A percentile compares a stretch with the other conserved stretches of the same genome.
phyloP scores from a whole-genome alignment of 2,329 filamentous ascomycete genomes.

The Anisogramma anomala region DNA sequence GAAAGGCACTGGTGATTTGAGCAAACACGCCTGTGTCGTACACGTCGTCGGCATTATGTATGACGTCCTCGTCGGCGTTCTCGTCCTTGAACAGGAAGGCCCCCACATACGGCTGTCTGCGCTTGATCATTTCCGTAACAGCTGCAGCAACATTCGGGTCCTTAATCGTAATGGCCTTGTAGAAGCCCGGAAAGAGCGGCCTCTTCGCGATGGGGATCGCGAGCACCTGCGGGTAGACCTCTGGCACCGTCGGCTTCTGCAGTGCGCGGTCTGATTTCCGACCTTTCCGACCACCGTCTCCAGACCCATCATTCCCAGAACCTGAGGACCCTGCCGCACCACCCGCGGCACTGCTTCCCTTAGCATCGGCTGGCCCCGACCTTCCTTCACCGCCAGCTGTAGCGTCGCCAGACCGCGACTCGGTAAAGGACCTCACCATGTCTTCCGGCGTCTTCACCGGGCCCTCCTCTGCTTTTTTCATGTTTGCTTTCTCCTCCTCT shows the following conservation, averaged over 20 bases:
- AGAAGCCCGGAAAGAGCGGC: conserved; percentile 92
- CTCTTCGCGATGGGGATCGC: conserved; percentile 91
- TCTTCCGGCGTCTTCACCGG: conserved; percentile 17
- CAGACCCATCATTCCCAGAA: conserved; percentile 42
- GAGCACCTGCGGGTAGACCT: conserved; percentile 95
- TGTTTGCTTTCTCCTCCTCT: conserved; percentile 41
- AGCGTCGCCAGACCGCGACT: conserved; percentile 32
- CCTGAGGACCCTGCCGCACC: conserved; percentile 31
- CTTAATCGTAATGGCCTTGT: conserved; percentile 95
- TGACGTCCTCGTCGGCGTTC: conserved; percentile 83
- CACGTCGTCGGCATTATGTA: conserved; percentile 80
- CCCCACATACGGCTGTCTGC: conserved; percentile 92
- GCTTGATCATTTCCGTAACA: conserved; percentile 92
- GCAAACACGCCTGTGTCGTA: conserved; percentile 96
- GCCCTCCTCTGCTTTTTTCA: conserved; percentile 32
- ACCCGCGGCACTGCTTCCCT: conserved; percentile 47
- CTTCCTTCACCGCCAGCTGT: conserved; percentile 28
- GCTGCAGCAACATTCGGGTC: conserved; percentile 84
- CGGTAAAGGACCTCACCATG: conserved; percentile 32
- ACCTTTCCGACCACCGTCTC: conserved; percentile 59
- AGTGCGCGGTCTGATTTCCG: conserved; percentile 66
- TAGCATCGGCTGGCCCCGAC: conserved; percentile 38
- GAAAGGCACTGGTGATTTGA: conserved; percentile 93
- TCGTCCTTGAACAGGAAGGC: conserved; percentile 97
- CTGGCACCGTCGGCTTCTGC: conserved; percentile 79